Base-by-base conservation (phyloP, 2,329 filamentous ascomycete genomes). In the Didymellaceae sp. region DNA sequence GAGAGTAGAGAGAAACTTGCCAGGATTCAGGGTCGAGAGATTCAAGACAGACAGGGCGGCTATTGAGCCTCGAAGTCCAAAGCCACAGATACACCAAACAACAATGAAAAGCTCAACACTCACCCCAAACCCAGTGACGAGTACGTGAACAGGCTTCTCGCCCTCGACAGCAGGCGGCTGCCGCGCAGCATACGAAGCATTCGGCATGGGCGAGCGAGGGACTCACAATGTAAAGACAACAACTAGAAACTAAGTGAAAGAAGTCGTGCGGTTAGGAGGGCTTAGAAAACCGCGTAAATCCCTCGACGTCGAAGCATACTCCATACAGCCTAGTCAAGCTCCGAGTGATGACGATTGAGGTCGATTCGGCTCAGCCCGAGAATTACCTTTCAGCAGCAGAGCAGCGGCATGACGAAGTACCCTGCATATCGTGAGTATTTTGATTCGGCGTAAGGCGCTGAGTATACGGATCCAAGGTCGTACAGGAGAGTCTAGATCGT, bases 91-190 rank as follows among this genome's bases (percentile, higher is more conserved):
- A 13, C 16, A 21, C 14, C 16, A 5, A 18, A 10, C 40, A 2
- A 24, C 32, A 14, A 7, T 26, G n/a, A 11, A 31, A 17, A 6
- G 6, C 60, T 63, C 46, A 63, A 72, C 69, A 32, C 70, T 40
- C 20, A 40, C 37, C 24, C 37, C 69, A 51, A 71, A 73, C 1
- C 70, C 70, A 42, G 70, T 73, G 28, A 72, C 68, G 14, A 73
- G 56, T 14, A 73, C 69, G 9, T 65, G 71, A 9, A 72, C 65
- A 13, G 68, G 68, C 13, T 68, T 57, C 52, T 72, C 66, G 6
- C 46, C 52, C 37, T 69, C 56, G 52, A 66, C 52, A 6, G 43
- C 47, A 8, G 60, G 64, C 47, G 69, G 69, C 45, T 72, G 69
- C 47, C 61, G 56, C 26, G 62, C 62, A 40, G 66, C 60, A 43